Conservation (phyloP, 331 rosid species). For the Spiraea crenata region DNA sequence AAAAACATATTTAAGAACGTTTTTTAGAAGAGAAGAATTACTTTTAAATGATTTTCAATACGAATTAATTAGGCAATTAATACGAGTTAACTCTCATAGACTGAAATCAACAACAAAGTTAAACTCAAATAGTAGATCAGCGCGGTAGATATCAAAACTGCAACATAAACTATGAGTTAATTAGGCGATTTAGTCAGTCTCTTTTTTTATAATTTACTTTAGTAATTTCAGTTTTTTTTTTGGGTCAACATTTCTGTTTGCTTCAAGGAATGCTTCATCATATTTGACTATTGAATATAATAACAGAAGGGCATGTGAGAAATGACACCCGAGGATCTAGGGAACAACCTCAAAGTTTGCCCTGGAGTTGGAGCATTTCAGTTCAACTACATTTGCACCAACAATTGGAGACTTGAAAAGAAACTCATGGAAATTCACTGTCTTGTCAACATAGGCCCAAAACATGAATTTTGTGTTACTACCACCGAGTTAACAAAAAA, state of each 20-base stretch:
- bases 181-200: no score
- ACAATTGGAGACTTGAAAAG: neutral
- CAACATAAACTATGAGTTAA: neutral
- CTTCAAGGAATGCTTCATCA: neutral
- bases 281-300: neutral
- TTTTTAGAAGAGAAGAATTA: no score
- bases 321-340: conserved; percentile 16
- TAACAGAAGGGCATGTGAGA: neutral
- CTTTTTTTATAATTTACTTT: neutral
- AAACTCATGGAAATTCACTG: neutral
- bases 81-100: no score
- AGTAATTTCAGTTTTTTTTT: neutral
- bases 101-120: no score
- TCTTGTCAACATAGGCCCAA: neutral
- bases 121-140: no score
- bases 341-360: conserved; percentile 7
- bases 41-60: no score
- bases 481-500: no score
- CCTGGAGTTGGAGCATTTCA: neutral
- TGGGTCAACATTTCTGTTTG: neutral
- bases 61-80: no score
- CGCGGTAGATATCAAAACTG: no score
- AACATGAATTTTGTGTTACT: neutral
- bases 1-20: no score
- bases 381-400: neutral